A percentile compares a stretch with the other conserved stretches of the same genome.
These are phyloP conservation scores for Aquilaria malaccensis DNA, from an alignment of 345 rosid species.

Conservation along the genomic window DNA sequence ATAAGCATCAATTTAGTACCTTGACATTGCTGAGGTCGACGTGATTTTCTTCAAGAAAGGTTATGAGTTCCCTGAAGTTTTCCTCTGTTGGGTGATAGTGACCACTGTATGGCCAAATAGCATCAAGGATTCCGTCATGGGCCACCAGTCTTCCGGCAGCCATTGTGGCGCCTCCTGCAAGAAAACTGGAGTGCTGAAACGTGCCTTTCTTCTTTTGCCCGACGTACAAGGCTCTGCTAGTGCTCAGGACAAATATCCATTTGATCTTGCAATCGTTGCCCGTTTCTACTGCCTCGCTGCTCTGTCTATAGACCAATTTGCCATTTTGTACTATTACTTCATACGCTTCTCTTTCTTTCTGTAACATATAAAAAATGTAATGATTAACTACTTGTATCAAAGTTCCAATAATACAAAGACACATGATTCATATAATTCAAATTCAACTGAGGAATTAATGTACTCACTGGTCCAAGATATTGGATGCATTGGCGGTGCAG, in stretches of 20 bases:
- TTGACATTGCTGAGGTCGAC: slow-evolving; percentile 38
- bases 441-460: not conserved
- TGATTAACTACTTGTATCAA: not conserved
- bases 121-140: slow-evolving; percentile 41
- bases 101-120: slow-evolving; percentile 48
- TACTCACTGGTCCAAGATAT: slow-evolving; percentile 69
- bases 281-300: slow-evolving; percentile 32
- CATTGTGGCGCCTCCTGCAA: slow-evolving; percentile 69
- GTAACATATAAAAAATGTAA: not conserved
- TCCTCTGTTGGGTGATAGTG: slow-evolving; percentile 50
- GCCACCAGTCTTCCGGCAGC: slow-evolving; percentile 68
- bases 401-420: not conserved
- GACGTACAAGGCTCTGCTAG: slow-evolving; percentile 41
- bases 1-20: slow-evolving; percentile 13
- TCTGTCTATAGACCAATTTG: slow-evolving; percentile 42
- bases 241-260: slow-evolving; percentile 74
- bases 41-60: slow-evolving; percentile 28
- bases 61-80: slow-evolving; percentile 29
- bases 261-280: slow-evolving; percentile 42
- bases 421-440: not conserved
- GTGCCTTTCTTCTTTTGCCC: slow-evolving; percentile 57
- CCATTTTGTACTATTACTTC: slow-evolving; percentile 48
- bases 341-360: slow-evolving; percentile 65
- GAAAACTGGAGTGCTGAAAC: slow-evolving; percentile 79
- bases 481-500: slow-evolving; percentile 61